Percentiles rank a stretch among this genome's conserved stretches.
Evolutionary conservation across 176 grass and related monocot species (phyloP).

Genomic region (Phragmites australis): DNA sequence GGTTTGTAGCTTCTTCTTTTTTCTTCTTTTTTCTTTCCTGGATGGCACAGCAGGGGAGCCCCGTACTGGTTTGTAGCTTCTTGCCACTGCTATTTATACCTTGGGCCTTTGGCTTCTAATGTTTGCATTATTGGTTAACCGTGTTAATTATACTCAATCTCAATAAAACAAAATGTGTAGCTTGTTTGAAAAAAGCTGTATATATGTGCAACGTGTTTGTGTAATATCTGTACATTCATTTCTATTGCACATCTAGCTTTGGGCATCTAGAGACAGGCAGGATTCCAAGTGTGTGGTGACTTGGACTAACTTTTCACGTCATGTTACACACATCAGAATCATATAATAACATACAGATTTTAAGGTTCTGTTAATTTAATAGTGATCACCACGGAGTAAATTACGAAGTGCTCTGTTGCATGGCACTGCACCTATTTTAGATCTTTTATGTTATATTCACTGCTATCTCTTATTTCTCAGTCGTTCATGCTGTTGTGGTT

Average conservation of each 20-base stretch:
- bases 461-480: not conserved
- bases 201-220: not conserved
- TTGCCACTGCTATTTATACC: conserved; percentile 9
- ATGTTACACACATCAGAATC: not conserved
- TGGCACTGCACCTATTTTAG: conserved; percentile 16
- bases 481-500: conserved; percentile 14
- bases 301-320: not conserved
- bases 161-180: not conserved
- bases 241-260: not conserved
- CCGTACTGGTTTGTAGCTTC: conserved; percentile 66
- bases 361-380: conserved; percentile 4
- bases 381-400: not conserved
- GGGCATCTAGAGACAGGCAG: not conserved
- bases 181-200: conserved; percentile 9
- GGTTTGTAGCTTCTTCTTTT: conserved; percentile 51
- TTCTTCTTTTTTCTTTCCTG: too few relatives aligned
- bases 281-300: not conserved
- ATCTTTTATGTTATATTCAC: not conserved
- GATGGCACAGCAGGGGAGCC: too few relatives aligned
- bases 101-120: conserved; percentile 15
- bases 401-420: not conserved
- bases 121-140: not conserved
- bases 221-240: not conserved
- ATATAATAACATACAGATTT: conserved; percentile 5
- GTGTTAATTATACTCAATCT: not conserved